Percentiles rank a stretch among this genome's conserved stretches.
These are phyloP conservation scores for Petunia axillaris DNA, from an alignment of 257 asterid species.

Conservation along the genomic window DNA sequence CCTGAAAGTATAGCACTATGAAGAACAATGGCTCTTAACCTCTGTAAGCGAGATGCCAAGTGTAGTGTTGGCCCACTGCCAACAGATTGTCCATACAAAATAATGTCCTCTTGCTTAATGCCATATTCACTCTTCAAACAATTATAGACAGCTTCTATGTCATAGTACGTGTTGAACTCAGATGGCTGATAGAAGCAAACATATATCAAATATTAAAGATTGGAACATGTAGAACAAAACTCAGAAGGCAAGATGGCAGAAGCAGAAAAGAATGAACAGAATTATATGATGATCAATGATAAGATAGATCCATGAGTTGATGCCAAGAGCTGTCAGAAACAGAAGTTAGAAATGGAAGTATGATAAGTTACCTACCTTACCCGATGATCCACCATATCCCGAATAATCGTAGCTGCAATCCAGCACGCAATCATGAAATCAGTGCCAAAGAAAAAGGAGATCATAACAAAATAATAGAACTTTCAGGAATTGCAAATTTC, in stretches of 20 bases:
- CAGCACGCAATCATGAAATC: constrained; percentile 19
- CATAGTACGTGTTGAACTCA: constrained; percentile 88
- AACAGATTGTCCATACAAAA: constrained; percentile 96
- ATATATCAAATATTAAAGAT: constrained; percentile 26
- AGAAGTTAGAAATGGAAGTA: not conserved
- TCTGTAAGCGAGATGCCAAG: constrained; percentile 72
- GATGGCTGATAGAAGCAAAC: constrained; percentile 70
- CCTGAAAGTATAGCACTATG: constrained; percentile 99
- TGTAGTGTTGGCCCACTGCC: constrained; percentile 98
- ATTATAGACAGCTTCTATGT: constrained; percentile 88
- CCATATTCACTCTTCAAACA: constrained; percentile 82
- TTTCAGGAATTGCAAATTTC: not conserved
- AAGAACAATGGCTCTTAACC: constrained; percentile 88
- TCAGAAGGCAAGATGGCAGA: not conserved
- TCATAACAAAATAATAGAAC: not conserved
- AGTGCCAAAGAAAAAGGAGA: not conserved
- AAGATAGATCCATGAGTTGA: not conserved
- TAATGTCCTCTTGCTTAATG: constrained; percentile 90
- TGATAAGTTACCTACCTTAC: constrained; percentile 74
- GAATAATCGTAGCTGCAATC: constrained; percentile 95
- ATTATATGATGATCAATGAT: not conserved
- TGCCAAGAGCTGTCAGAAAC: not conserved
- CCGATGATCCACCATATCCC: constrained; percentile 95
- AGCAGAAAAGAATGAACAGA: constrained; percentile 3
- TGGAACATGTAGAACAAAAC: not conserved